Evolutionary conservation across 179 eudicot genomes (phyloP).

Genomic region (Patellifolia procumbens): DNA sequence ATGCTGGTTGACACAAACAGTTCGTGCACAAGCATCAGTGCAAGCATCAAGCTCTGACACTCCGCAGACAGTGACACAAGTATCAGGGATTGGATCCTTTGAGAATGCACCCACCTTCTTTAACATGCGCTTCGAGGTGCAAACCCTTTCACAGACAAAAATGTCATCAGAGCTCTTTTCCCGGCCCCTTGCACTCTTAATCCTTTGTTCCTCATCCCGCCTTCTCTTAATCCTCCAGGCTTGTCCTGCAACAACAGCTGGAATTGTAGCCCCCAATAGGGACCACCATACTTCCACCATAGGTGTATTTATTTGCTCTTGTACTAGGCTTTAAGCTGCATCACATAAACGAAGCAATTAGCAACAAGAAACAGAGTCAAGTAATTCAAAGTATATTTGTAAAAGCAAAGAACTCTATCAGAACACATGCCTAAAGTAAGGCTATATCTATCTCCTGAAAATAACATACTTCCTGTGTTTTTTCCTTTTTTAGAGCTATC

Average conservation of each 20-base stretch:
- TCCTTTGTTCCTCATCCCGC: slow-evolving; percentile 71
- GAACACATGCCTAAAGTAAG: too few species aligned
- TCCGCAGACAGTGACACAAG: slow-evolving; percentile 85
- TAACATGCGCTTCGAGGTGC: slow-evolving; percentile 86
- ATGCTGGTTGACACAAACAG: slow-evolving; percentile 88
- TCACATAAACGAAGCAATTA: background rate
- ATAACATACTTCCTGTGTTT: too few species aligned
- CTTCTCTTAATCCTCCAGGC: slow-evolving; percentile 72
- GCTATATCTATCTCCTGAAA: too few species aligned
- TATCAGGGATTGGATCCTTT: slow-evolving; percentile 79
- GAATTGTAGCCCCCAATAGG: slow-evolving; percentile 75
- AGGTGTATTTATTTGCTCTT: background rate
- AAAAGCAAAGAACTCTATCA: too few species aligned
- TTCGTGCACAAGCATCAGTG: slow-evolving; percentile 87
- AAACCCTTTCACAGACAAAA: slow-evolving; percentile 85
- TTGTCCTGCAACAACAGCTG: slow-evolving; percentile 75
- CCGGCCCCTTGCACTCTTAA: slow-evolving; percentile 67
- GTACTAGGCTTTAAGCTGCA: slow-evolving; percentile 9
- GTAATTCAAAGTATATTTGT: too few species aligned
- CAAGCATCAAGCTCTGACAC: slow-evolving; percentile 95
- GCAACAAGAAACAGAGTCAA: background rate
- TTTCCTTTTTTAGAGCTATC: too few species aligned
- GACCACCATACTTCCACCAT: slow-evolving; percentile 97
- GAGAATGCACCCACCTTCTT: slow-evolving; percentile 89
- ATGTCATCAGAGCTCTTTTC: slow-evolving; percentile 86